Conservation (phyloP, 2,329 filamentous ascomycete species). For the Phialophora verrucosa region DNA sequence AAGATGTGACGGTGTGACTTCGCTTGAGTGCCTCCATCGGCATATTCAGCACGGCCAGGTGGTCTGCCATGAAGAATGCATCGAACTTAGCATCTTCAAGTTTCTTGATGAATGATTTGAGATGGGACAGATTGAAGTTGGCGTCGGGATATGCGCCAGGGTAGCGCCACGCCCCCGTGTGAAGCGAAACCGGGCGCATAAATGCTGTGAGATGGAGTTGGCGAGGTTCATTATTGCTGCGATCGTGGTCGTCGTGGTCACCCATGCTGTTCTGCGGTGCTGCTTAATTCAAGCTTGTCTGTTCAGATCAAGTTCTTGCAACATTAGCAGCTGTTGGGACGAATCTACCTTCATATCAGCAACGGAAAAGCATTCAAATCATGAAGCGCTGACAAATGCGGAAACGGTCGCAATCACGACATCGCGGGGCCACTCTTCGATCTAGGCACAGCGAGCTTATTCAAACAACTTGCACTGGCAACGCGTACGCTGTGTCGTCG, state of each 20-base stretch:
- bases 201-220: conserved; percentile 63
- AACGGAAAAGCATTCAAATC: too few species aligned
- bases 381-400: too few species aligned
- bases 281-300: too few species aligned
- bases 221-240: background rate
- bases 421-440: too few species aligned
- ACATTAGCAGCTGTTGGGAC: too few species aligned
- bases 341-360: too few species aligned
- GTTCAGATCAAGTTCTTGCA: too few species aligned
- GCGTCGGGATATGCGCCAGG: conserved; percentile 61
- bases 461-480: too few species aligned
- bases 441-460: too few species aligned
- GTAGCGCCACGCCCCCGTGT: conserved; percentile 64
- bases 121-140: conserved; percentile 63
- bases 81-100: conserved; percentile 62
- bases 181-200: conserved; percentile 63
- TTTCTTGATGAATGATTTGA: conserved; percentile 61
- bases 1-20: conserved; percentile 64
- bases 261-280: background rate
- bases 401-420: too few species aligned
- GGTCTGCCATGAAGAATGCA: conserved; percentile 64
- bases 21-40: conserved; percentile 62
- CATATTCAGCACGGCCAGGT: conserved; percentile 62
- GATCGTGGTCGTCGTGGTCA: background rate
- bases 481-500: too few species aligned